These are phyloP conservation scores for Punica granatum DNA, from an alignment of 345 rosid genomes.

Conservation along the genomic window DNA sequence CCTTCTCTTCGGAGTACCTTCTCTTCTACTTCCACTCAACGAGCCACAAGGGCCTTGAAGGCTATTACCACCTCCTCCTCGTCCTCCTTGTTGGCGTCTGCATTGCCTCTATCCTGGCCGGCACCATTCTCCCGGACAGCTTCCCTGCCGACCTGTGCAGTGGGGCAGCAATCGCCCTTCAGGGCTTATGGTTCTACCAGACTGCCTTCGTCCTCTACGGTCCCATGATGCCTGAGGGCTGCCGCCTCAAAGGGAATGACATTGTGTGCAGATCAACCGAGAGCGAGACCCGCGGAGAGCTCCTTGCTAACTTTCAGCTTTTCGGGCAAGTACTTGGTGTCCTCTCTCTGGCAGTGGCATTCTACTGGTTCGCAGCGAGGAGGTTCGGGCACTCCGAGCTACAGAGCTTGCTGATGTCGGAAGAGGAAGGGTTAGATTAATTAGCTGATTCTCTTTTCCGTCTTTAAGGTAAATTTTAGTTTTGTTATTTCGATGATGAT, in stretches of 20 bases:
- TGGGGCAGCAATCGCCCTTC: slow-evolving; percentile 77
- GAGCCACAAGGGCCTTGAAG: slow-evolving; percentile 91
- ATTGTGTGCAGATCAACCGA: slow-evolving; percentile 48
- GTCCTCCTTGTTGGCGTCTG: slow-evolving; percentile 76
- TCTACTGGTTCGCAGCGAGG: slow-evolving; percentile 50
- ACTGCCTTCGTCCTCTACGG: slow-evolving; percentile 94
- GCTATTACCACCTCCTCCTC: slow-evolving; percentile 87
- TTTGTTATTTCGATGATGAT: not conserved
- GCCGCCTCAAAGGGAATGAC: slow-evolving; percentile 34
- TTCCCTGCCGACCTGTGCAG: slow-evolving; percentile 67
- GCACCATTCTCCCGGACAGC: slow-evolving; percentile 70
- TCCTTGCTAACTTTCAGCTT: slow-evolving; percentile 79
- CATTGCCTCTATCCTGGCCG: slow-evolving; percentile 49
- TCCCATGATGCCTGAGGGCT: slow-evolving; percentile 88
- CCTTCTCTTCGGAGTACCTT: slow-evolving; percentile 75
- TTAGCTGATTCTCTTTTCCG: no score
- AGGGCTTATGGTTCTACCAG: slow-evolving; percentile 98
- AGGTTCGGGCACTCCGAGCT: slow-evolving; percentile 35
- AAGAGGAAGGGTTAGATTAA: slow-evolving; percentile 13
- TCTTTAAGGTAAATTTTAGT: not conserved
- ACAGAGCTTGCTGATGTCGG: slow-evolving; percentile 17
- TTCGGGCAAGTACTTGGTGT: slow-evolving; percentile 59
- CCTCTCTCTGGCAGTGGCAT: slow-evolving; percentile 47
- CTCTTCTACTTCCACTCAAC: slow-evolving; percentile 95
- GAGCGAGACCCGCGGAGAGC: slow-evolving; percentile 62